Evolutionary conservation across 192 early-diverging fungal genomes (phyloP).

Genomic region (Chytriomyces sp.): DNA sequence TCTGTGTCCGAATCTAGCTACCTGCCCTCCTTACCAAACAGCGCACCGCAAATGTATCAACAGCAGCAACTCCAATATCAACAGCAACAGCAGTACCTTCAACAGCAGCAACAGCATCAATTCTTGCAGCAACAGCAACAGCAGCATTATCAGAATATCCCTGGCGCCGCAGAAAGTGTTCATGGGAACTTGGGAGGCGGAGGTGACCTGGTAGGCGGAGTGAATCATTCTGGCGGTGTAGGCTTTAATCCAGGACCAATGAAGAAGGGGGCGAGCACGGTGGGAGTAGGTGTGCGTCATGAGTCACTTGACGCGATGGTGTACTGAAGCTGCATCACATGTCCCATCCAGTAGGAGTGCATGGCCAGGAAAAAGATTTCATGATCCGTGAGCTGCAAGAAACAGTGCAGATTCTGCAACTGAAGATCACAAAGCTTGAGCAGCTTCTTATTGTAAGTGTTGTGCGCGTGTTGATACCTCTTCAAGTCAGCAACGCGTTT

Average conservation of each 20-base stretch:
- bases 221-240: neutral
- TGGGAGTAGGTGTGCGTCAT: neutral
- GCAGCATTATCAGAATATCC: constrained; percentile 14
- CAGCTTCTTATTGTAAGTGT: constrained; percentile 50
- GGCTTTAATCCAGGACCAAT: neutral
- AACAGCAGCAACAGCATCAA: constrained; percentile 4
- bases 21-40: neutral
- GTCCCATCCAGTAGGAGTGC: neutral
- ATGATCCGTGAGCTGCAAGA: constrained; percentile 54
- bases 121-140: constrained; percentile 3
- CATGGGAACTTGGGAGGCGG: constrained; percentile 56
- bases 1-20: neutral
- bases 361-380: constrained; percentile 30
- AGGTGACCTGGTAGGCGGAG: neutral
- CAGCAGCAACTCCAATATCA: neutral
- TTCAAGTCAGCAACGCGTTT: neutral
- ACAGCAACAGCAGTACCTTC: neutral
- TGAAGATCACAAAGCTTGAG: constrained; percentile 61
- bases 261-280: too few relatives aligned
- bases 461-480: too few relatives aligned
- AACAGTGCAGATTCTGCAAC: constrained; percentile 59
- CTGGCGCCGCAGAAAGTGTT: constrained; percentile 60
- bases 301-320: neutral
- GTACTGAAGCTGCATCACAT: constrained; percentile 5
- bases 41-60: neutral